A percentile compares a stretch with the other conserved stretches of the same genome.
Conservation (phyloP, 1,139 yeast genomes). For the Saccharomycopsis hybrid region DNA sequence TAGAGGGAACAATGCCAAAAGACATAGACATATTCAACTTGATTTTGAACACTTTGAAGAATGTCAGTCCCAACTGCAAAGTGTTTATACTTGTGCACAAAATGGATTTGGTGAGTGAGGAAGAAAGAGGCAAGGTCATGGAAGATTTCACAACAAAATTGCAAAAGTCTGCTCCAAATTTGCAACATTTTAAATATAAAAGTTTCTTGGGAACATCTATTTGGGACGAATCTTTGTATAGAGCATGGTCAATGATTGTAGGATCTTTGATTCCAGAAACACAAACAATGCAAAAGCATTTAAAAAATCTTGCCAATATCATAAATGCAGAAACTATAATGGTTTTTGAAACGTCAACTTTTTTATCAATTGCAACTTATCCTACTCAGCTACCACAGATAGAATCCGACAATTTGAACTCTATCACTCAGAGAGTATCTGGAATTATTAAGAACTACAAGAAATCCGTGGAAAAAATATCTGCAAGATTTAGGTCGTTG, state of each 20-base stretch:
- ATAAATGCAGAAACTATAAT: slow-evolving; percentile 88
- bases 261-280: slow-evolving; percentile 93
- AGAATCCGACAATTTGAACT: slow-evolving; percentile 16
- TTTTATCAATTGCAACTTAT: slow-evolving; percentile 62
- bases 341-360: slow-evolving; percentile 88
- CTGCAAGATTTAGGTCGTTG: slow-evolving; percentile 40
- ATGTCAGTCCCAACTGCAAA: slow-evolving; percentile 86
- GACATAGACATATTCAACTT: slow-evolving; percentile 89
- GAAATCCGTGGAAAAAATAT: slow-evolving; percentile 28
- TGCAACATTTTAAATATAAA: slow-evolving; percentile 8
- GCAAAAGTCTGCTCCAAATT: slow-evolving; percentile 2
- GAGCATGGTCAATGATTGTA: slow-evolving; percentile 96
- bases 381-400: no score
- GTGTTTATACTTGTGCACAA: slow-evolving; percentile 89
- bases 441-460: slow-evolving; percentile 45
- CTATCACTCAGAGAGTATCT: slow-evolving; percentile 35
- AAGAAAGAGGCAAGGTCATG: slow-evolving; percentile 78
- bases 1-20: slow-evolving; percentile 77
- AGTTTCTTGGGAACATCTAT: slow-evolving; percentile 68
- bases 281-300: slow-evolving; percentile 67
- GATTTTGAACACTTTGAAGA: slow-evolving; percentile 73
- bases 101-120: slow-evolving; percentile 91
- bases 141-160: slow-evolving; percentile 8
- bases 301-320: slow-evolving; percentile 66
- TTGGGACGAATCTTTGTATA: slow-evolving; percentile 95